These are phyloP conservation scores for Austroboletus novae-zelandiae DNA, from an alignment of 1,284 basidiomycete species.

Conservation along the genomic window DNA sequence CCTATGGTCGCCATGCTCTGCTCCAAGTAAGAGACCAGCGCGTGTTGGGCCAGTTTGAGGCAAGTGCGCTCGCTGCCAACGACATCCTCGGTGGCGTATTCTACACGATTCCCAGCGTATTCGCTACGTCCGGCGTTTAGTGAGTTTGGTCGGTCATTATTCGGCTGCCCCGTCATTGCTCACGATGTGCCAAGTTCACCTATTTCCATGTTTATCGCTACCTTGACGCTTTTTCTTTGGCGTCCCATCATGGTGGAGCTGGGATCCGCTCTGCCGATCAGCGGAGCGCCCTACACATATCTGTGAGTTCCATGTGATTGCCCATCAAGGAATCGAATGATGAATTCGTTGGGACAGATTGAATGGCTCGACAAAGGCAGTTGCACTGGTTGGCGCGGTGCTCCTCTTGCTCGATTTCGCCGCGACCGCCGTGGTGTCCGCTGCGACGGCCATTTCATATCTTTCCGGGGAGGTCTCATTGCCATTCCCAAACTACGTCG, in stretches of 20 bases:
- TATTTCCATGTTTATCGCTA: constrained; percentile 60
- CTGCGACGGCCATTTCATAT: constrained; percentile 65
- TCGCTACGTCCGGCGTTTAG: constrained; percentile 57
- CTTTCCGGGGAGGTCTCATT: constrained; percentile 55
- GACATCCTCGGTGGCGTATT: constrained; percentile 69
- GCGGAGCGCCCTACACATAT: constrained; percentile 69
- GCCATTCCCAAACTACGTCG: constrained; percentile 53
- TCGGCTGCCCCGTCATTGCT: not conserved
- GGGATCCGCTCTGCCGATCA: constrained; percentile 61
- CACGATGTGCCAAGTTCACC: constrained; percentile 50
- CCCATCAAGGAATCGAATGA: not conserved
- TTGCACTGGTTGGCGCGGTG: constrained; percentile 60
- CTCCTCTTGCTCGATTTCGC: constrained; percentile 64
- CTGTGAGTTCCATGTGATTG: constrained; percentile 37
- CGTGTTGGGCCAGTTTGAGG: constrained; percentile 54
- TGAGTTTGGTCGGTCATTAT: constrained; percentile 25
- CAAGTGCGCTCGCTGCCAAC: constrained; percentile 64
- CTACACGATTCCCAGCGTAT: constrained; percentile 66
- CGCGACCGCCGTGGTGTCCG: constrained; percentile 65
- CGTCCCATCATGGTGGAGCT: constrained; percentile 70
- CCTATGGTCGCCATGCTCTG: constrained; percentile 37
- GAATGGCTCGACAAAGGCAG: constrained; percentile 57
- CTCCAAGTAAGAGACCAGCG: constrained; percentile 33
- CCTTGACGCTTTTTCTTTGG: constrained; percentile 61
- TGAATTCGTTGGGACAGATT: constrained; percentile 36